Conservation (phyloP, 805 yeast species). For the Saccharomycopsis malanga region DNA sequence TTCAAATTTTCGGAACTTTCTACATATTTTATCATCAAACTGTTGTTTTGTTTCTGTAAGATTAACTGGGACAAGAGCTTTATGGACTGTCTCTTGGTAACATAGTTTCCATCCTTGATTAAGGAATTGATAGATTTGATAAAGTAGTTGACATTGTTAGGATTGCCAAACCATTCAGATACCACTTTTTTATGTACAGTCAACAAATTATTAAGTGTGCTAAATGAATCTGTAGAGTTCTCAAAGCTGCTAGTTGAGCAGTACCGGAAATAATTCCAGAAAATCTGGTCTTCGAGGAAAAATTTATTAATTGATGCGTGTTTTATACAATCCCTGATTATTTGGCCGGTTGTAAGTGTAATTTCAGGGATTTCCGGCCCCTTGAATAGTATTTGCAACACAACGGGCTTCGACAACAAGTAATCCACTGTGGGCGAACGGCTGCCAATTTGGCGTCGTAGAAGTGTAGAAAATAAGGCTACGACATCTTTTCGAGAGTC, state of each 20-base stretch:
- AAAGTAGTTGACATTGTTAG: constrained; percentile 48
- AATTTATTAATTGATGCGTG: constrained; percentile 61
- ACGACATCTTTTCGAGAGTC: constrained; percentile 84
- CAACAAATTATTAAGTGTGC: constrained; percentile 63
- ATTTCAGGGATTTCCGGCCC: constrained; percentile 72
- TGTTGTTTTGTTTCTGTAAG: constrained; percentile 61
- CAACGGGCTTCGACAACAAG: constrained; percentile 56
- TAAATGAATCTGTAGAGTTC: constrained; percentile 82
- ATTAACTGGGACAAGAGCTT: constrained; percentile 69
- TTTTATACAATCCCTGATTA: constrained; percentile 78
- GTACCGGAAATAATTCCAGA: constrained; percentile 82
- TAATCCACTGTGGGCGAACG: constrained; percentile 86
- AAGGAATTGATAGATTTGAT: constrained; percentile 57
- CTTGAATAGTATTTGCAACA: constrained; percentile 52
- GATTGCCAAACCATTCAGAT: constrained; percentile 54
- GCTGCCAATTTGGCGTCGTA: constrained; percentile 69
- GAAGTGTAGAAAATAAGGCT: constrained; percentile 61
- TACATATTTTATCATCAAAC: constrained; percentile 68
- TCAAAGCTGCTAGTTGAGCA: constrained; percentile 76
- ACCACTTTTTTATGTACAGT: constrained; percentile 64
- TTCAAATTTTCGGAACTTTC: constrained; percentile 78
- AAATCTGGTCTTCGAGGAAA: constrained; percentile 48
- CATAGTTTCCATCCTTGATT: constrained; percentile 75
- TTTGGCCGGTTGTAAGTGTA: constrained; percentile 67
- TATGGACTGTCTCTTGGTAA: constrained; percentile 85